Evolutionary conservation across 1,284 basidiomycete genomes (phyloP).

Genomic region (Lignosus rhinocerotis): DNA sequence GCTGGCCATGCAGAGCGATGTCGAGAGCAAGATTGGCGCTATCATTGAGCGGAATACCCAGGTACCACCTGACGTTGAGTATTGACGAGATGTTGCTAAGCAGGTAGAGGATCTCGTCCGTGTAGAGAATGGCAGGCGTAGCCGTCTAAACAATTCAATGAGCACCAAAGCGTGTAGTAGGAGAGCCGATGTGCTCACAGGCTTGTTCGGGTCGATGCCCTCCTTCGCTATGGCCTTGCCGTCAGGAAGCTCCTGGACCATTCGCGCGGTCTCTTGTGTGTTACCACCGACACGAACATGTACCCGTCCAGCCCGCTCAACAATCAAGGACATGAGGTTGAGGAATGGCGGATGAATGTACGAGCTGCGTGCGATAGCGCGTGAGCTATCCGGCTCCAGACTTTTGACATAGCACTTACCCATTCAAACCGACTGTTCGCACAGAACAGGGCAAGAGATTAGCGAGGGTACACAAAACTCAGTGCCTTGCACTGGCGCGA

Average conservation of each 20-base stretch:
- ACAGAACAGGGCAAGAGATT: neutral
- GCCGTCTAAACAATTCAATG: slow-evolving; percentile 35
- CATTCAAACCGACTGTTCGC: slow-evolving; percentile 53
- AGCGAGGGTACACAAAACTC: no score
- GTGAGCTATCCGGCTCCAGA: neutral
- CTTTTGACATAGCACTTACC: slow-evolving; percentile 34
- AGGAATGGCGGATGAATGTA: slow-evolving; percentile 64
- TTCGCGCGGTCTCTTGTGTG: slow-evolving; percentile 61
- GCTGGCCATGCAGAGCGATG: slow-evolving; percentile 46
- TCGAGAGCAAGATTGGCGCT: slow-evolving; percentile 43
- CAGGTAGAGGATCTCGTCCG: slow-evolving; percentile 56
- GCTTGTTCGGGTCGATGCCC: slow-evolving; percentile 17
- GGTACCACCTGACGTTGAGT: slow-evolving; percentile 59
- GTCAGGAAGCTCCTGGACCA: slow-evolving; percentile 26
- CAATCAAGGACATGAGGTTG: slow-evolving; percentile 71
- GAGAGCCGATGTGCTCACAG: slow-evolving; percentile 3
- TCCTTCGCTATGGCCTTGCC: slow-evolving; percentile 21
- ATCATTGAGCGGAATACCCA: slow-evolving; percentile 56
- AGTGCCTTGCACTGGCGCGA: no score
- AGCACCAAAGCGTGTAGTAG: neutral
- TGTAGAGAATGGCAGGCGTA: slow-evolving; percentile 61
- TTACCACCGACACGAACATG: slow-evolving; percentile 74
- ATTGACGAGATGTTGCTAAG: slow-evolving; percentile 57
- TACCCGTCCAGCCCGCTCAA: slow-evolving; percentile 57
- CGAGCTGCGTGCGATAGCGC: slow-evolving; percentile 37